These are phyloP conservation scores for Limnomonas spitsbergensis DNA, from an alignment of 139 green algal species.

Conservation along the genomic window DNA sequence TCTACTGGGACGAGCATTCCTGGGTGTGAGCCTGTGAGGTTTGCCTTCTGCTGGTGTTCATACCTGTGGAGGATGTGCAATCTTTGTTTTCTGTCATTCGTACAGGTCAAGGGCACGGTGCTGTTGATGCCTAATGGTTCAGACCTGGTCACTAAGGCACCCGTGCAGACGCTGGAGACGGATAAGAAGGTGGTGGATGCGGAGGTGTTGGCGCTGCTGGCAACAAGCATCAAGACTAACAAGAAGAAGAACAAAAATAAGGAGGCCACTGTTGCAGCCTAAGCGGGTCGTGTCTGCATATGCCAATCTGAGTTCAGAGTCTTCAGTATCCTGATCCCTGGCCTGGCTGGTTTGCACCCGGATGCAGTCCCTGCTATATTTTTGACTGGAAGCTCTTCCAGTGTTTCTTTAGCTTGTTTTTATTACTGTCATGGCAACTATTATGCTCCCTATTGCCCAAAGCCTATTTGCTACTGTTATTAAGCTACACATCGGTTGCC, in stretches of 20 bases:
- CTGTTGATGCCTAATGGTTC: conserved; percentile 94
- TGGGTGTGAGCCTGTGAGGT: neutral
- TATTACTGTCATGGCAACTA: no score
- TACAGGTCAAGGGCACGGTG: conserved; percentile 95
- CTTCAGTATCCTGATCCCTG: no score
- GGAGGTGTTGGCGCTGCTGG: conserved; percentile 51
- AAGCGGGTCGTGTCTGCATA: no score
- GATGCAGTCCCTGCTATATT: no score
- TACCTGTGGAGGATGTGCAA: no score
- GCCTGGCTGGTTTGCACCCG: no score
- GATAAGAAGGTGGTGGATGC: conserved; percentile 71
- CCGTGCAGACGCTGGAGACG: conserved; percentile 69
- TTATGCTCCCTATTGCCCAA: no score
- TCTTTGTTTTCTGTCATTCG: conserved; percentile 26
- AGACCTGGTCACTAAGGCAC: conserved; percentile 71
- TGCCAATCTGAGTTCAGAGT: no score
- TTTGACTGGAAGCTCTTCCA: no score
- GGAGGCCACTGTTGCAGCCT: neutral
- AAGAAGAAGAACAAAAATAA: conserved; percentile 39
- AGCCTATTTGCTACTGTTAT: no score
- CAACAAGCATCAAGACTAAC: conserved; percentile 33
- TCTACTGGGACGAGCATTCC: neutral
- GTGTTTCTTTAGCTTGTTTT: no score
- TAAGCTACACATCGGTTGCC: no score
- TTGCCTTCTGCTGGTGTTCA: neutral